Conservation (phyloP, 306 rosid species). For the Lathyrus oleraceus region DNA sequence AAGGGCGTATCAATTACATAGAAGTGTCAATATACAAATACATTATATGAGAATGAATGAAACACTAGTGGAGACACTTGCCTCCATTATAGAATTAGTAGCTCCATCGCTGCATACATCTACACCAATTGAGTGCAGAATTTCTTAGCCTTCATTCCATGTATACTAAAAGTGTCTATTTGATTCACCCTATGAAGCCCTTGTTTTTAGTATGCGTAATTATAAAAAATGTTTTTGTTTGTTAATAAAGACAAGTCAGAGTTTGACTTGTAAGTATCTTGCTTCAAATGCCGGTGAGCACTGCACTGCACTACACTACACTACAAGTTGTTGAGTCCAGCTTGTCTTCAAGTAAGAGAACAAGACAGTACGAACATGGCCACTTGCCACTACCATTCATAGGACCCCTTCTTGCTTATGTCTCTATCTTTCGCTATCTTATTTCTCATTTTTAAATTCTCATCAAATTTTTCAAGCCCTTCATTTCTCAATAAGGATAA, state of each 20-base stretch:
- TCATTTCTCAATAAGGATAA: background rate
- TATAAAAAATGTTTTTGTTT: background rate
- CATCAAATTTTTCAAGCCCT: background rate
- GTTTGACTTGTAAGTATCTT: constrained; percentile 4
- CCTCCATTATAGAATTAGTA: too few species aligned
- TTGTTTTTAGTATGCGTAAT: background rate
- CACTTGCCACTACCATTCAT: constrained; percentile 10
- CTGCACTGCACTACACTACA: background rate
- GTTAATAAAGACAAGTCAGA: constrained; percentile 13
- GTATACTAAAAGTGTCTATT: background rate
- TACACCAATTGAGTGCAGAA: too few species aligned
- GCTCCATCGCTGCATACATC: too few species aligned
- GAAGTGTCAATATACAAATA: too few species aligned
- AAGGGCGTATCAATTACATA: too few species aligned
- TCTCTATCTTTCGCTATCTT: background rate
- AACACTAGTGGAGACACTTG: too few species aligned
- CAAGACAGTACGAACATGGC: background rate
- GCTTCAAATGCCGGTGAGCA: background rate
- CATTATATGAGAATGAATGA: too few species aligned
- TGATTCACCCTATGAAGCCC: background rate
- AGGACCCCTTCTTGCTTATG: background rate
- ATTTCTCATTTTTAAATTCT: background rate
- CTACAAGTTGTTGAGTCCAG: background rate
- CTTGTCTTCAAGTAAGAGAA: constrained; percentile 3
- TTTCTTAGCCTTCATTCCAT: background rate